Percentiles rank a stretch among this genome's conserved stretches.
phyloP scores from a whole-genome alignment of 495 filamentous ascomycete species.

The Emericellopsis terricola region DNA sequence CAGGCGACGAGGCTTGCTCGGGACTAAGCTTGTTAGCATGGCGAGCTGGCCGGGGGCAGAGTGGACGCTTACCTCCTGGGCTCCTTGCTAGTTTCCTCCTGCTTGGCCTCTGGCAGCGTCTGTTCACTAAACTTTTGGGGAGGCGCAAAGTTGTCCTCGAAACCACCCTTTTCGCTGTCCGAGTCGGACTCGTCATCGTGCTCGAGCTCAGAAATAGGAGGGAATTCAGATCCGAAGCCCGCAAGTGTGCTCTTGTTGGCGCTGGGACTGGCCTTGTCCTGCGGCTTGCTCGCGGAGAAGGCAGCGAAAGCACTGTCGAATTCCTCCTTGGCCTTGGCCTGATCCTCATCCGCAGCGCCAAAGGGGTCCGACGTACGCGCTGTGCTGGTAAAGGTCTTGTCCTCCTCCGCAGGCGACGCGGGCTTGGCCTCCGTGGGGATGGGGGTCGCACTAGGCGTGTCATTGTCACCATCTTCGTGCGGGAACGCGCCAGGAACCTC shows the following conservation, averaged over 20 bases:
- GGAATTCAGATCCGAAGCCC: conserved; percentile 70
- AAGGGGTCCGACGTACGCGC: conserved; percentile 19
- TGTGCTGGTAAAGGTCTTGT: background rate
- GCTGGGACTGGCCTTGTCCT: conserved; percentile 12
- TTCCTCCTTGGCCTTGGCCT: conserved; percentile 27
- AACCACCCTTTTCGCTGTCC: conserved; percentile 58
- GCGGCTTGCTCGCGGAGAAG: conserved; percentile 10
- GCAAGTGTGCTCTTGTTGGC: conserved; percentile 14
- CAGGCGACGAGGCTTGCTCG: conserved; percentile 6
- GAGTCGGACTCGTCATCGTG: conserved; percentile 66
- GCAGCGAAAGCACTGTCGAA: conserved; percentile 27
- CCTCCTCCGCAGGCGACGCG: conserved; percentile 9
- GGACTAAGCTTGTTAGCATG: too few species aligned
- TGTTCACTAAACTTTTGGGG: too few species aligned
- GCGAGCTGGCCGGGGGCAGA: too few species aligned
- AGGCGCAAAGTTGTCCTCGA: conserved; percentile 86
- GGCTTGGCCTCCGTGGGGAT: conserved; percentile 1
- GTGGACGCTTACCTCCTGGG: too few species aligned
- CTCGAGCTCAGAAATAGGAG: conserved; percentile 74
- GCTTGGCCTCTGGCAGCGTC: too few species aligned
- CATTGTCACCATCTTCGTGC: conserved; percentile 9
- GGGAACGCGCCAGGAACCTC: background rate
- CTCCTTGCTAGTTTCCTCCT: too few species aligned
- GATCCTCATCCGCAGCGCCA: conserved; percentile 31
- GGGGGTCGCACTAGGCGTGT: conserved; percentile 1